Evolutionary conservation across 768 basidiomycete species (phyloP).

Genomic region (Lactarius sanguifluus): DNA sequence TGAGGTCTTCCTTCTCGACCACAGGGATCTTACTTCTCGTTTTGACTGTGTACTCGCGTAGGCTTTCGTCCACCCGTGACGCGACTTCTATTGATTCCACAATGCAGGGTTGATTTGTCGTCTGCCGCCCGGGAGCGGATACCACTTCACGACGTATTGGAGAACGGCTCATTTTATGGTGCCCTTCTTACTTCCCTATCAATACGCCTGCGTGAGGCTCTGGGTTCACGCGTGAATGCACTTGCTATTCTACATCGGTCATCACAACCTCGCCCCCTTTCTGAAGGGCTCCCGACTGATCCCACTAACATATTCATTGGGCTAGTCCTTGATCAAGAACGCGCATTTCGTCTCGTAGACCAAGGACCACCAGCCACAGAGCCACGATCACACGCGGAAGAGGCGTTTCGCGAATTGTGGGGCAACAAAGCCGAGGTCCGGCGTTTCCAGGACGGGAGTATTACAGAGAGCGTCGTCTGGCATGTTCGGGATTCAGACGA

Average conservation of each 20-base stretch:
- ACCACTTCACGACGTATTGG: conserved; percentile 49
- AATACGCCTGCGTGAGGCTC: conserved; percentile 56
- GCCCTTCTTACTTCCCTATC: conserved; percentile 56
- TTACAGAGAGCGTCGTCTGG: conserved; percentile 96
- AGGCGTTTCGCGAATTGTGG: conserved; percentile 83
- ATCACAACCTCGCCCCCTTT: conserved; percentile 46
- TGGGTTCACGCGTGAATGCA: conserved; percentile 70
- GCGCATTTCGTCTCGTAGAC: conserved; percentile 86
- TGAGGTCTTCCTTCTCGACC: conserved; percentile 70
- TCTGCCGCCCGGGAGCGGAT: conserved; percentile 45
- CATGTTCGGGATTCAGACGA: conserved; percentile 80
- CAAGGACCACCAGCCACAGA: conserved; percentile 83
- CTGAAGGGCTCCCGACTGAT: conserved; percentile 54
- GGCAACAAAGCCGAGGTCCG: conserved; percentile 88
- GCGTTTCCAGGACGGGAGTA: conserved; percentile 94
- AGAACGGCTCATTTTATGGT: conserved; percentile 58
- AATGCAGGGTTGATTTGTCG: conserved; percentile 54
- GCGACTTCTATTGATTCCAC: conserved; percentile 5
- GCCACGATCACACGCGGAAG: conserved; percentile 46
- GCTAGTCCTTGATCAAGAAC: conserved; percentile 64
- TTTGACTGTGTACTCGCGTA: conserved; percentile 76
- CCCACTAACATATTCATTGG: conserved; percentile 64
- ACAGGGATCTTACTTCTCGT: conserved; percentile 58
- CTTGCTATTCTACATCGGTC: conserved; percentile 59
- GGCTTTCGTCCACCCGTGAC: conserved; percentile 28